Evolutionary conservation across 2,329 filamentous ascomycete species (phyloP), one percentile per base, ranked within the genome.

Genomic region (Paraconiothyrium sp.): DNA sequence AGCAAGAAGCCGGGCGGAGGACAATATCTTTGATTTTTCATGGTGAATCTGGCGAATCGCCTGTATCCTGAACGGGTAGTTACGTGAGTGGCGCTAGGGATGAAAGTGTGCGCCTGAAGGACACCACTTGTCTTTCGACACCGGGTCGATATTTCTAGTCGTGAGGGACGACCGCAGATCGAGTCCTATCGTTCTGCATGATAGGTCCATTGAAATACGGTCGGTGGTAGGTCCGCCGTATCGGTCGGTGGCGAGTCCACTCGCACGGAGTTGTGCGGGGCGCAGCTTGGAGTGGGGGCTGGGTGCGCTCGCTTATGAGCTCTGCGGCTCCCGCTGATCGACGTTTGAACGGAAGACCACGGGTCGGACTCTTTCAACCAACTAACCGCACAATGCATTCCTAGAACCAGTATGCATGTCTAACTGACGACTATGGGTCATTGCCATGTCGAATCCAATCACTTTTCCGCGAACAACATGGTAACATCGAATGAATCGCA

Each of bases 1-100:
- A 72, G 66, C 6, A 69, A 47, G 16, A 60, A 32, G 6, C 72
- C 70, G 20, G 71, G 70, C n/a, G 69, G 68, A 35, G 67, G 70
- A 37, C 71, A 74, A 50, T 67, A 63, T 39, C 32, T 54, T 43
- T 43, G 24, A 3, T 22, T 9, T 14, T 9, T 3, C 35, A 43
- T 43, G 7, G 37, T 32, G 4, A 24, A 16, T 11, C 22, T 44
- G 46, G 20, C 54, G 41, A 27, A 35, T 34, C 11, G 14, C 37
- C 1, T 37, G 11, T 14, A n/a, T 43, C 1, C 14, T 34, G 14
- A 2, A 22, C 5, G 24, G 4, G 11, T 10, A 46, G 7, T 11
- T 24, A 37, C 16, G 13, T n/a, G 47, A 34, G 8, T 14, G 47
- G 9, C 34, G 14, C 22, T 49, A 4, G 35, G 9, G n/a, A 41